These are phyloP conservation scores for Ophiognomonia clavigignenti-juglandacearum DNA, from an alignment of 2,329 filamentous ascomycete species.

Conservation along the genomic window DNA sequence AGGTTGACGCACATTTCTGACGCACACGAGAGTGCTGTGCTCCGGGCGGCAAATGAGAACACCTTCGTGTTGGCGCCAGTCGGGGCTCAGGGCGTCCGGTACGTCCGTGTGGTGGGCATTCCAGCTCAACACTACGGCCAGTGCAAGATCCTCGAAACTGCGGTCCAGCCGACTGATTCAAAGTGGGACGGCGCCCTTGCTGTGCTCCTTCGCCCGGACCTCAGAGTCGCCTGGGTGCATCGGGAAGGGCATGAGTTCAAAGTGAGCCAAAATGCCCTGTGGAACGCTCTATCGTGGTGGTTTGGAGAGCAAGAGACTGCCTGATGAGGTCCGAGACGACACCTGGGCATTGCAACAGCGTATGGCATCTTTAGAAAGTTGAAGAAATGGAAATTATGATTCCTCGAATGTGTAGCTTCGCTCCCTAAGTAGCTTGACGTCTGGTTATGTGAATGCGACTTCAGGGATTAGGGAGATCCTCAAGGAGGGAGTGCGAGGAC, in stretches of 20 bases:
- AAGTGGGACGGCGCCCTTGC: constrained; percentile 7
- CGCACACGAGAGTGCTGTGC: neutral
- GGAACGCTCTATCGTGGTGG: constrained; percentile 5
- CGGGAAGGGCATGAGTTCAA: neutral
- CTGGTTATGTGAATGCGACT: too few species aligned
- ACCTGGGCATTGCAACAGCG: too few species aligned
- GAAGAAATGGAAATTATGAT: too few species aligned
- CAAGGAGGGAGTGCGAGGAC: too few species aligned
- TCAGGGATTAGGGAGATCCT: too few species aligned
- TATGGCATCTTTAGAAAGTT: too few species aligned
- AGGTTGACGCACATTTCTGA: constrained; percentile 4
- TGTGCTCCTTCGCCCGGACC: constrained; percentile 10
- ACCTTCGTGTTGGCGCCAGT: constrained; percentile 14
- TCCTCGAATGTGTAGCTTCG: too few species aligned
- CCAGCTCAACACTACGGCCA: neutral
- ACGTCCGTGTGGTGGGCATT: neutral
- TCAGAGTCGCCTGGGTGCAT: constrained; percentile 11
- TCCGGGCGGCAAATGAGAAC: neutral
- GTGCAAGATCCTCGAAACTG: neutral
- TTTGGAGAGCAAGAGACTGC: constrained; percentile 1
- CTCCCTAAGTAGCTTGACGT: too few species aligned
- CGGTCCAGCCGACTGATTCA: neutral
- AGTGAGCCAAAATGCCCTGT: neutral
- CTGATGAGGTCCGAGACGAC: too few species aligned
- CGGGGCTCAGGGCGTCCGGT: neutral